Base-by-base conservation (phyloP, 106 monocot species). In the Chionographis japonica region DNA sequence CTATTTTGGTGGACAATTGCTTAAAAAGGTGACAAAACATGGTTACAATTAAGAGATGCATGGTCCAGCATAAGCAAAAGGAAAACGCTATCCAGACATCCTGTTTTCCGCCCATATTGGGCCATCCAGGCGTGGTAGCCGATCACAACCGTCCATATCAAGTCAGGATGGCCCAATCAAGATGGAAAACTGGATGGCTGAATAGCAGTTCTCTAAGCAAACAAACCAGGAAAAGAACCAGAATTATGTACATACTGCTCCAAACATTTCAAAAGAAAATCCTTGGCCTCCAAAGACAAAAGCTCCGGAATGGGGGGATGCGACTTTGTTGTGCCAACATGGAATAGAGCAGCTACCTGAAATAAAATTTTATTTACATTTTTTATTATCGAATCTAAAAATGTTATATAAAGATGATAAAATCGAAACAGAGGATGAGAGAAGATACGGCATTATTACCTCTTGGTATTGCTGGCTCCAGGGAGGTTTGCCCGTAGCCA, bases 401-500 rank as follows among this genome's bases (percentile, higher is more conserved):
- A 27, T 27, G 27, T 27, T 27, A 27, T 27, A 27, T 27, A 27
- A 27, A 27, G 27, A 27, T 27, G 27, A 46, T 46, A 46, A 46
- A 46, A 46, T 6, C 9, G 9, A 46, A 46, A 46, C 27, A 27
- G 27, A 27, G 27, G 27, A 27, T 27, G 27, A 27, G 27, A 27
- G 27, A 27, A 27, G 27, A 27, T 27, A 27, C 27, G 27, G 27
- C 27, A 27, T 64, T 49, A 18, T 35, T 59, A 84, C 89, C 92
- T 95, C 98, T 78, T 98, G 98, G 63, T 74, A 93, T 68, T 93
- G 90, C 68, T 93, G 85, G 61, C 92, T 98, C 98, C 98, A 98
- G n/a, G 98, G 98, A 63, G 92, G 90, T 79, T 98, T 98, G 17
- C 98, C 92, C 4, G 98, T 98, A 65, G 98, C 98, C 98, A 98